phyloP scores from a whole-genome alignment of 2,329 filamentous ascomycete genomes.

The Xylariomycetidae sp. region DNA sequence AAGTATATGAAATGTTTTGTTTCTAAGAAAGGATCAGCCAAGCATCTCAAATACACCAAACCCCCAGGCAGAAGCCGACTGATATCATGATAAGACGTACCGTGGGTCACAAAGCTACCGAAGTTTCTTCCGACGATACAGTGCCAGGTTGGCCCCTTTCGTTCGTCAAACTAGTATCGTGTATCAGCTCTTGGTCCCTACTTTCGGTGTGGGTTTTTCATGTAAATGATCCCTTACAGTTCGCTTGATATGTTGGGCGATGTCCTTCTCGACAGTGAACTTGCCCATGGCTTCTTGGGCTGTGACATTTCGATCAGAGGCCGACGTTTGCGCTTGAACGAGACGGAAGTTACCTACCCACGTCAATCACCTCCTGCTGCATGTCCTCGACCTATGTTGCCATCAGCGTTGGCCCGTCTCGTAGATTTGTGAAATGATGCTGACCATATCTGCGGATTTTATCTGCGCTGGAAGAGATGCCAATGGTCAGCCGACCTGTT shows the following conservation, averaged over 20 bases:
- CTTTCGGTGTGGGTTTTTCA: constrained; percentile 58
- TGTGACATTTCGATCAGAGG: constrained; percentile 21
- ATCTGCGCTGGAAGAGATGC: constrained; percentile 96
- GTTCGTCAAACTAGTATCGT: constrained; percentile 75
- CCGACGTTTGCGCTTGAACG: not conserved
- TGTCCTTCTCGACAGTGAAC: constrained; percentile 57
- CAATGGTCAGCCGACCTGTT: too few relatives aligned
- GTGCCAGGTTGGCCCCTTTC: constrained; percentile 98
- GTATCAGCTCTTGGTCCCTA: constrained; percentile 42
- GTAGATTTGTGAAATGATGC: constrained; percentile 15
- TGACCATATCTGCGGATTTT: constrained; percentile 98
- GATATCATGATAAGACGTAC: too few relatives aligned
- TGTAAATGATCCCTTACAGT: too few relatives aligned
- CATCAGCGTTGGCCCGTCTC: constrained; percentile 24
- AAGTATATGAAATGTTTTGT: constrained; percentile 99
- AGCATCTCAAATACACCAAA: too few relatives aligned
- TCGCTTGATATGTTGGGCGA: constrained; percentile 31
- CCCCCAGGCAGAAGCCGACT: too few relatives aligned
- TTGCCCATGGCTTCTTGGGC: constrained; percentile 61
- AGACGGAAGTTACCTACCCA: constrained; percentile 62
- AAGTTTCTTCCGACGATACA: constrained; percentile 99
- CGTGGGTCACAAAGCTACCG: constrained; percentile 97
- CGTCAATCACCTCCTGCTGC: constrained; percentile 92
- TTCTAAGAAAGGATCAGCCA: too few relatives aligned
- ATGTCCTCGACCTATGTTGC: constrained; percentile 81